Evolutionary conservation across 2,329 filamentous ascomycete genomes (phyloP).

Genomic region (Aspergillus hiratsukae): DNA sequence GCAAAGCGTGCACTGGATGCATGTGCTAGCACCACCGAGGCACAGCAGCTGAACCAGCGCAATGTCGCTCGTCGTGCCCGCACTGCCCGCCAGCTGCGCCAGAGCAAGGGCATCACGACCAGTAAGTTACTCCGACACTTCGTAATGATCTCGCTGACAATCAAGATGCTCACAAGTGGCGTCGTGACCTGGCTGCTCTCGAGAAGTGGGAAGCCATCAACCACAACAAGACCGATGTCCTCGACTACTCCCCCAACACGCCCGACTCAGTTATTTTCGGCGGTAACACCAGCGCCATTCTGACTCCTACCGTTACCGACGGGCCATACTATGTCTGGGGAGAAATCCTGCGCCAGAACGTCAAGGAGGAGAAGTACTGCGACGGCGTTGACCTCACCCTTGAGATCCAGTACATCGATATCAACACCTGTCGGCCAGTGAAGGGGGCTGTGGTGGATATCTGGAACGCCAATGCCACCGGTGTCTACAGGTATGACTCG

Average conservation of each 20-base stretch:
- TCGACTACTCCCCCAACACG: slow-evolving; percentile 23
- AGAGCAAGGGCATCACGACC: slow-evolving; percentile 23
- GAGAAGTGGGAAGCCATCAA: slow-evolving; percentile 35
- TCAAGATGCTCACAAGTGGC: slow-evolving; percentile 24
- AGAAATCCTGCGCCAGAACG: slow-evolving; percentile 39
- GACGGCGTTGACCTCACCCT: slow-evolving; percentile 42
- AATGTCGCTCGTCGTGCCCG: slow-evolving; percentile 25
- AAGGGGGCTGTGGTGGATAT: slow-evolving; percentile 40
- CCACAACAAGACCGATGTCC: slow-evolving; percentile 35
- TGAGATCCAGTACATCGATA: slow-evolving; percentile 46
- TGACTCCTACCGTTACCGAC: slow-evolving; percentile 42
- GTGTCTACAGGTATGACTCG: slow-evolving; percentile 38
- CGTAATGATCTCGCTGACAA: background rate
- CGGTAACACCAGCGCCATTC: slow-evolving; percentile 42
- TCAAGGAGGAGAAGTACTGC: slow-evolving; percentile 35
- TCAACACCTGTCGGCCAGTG: slow-evolving; percentile 42
- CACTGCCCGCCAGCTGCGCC: slow-evolving; percentile 23
- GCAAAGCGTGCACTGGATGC: slow-evolving; percentile 21
- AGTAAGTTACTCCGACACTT: slow-evolving; percentile 8
- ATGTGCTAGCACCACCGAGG: slow-evolving; percentile 20
- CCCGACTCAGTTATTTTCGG: slow-evolving; percentile 33
- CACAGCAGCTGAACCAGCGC: slow-evolving; percentile 22
- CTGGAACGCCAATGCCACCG: slow-evolving; percentile 47
- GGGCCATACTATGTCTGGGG: slow-evolving; percentile 46
- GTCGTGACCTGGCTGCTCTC: slow-evolving; percentile 35